These are phyloP conservation scores for Gossypium anomalum DNA, from an alignment of 345 rosid species.

Conservation along the genomic window DNA sequence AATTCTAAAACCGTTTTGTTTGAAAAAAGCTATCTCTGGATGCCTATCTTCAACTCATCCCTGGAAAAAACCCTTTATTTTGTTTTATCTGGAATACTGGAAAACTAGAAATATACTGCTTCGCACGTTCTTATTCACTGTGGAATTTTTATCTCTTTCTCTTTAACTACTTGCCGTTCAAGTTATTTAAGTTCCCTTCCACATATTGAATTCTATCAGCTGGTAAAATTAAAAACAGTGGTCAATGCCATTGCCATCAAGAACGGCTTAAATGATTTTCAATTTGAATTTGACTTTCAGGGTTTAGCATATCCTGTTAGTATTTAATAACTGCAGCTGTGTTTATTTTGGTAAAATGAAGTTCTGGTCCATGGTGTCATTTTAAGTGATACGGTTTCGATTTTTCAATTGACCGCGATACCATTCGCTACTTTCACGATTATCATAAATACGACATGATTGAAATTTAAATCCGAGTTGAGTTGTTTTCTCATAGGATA, in stretches of 20 bases:
- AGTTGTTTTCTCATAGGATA: neutral
- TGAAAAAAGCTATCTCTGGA: neutral
- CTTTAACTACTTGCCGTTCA: neutral
- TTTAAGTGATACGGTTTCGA: neutral
- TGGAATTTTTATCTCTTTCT: neutral
- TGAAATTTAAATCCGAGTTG: no score
- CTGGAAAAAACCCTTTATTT: neutral
- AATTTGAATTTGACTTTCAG: slow-evolving; percentile 4
- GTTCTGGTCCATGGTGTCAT: neutral
- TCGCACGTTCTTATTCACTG: neutral
- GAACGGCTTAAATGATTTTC: neutral
- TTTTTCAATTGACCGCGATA: neutral
- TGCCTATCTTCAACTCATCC: neutral
- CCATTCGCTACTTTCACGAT: neutral
- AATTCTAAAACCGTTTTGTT: slow-evolving; percentile 7
- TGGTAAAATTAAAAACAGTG: neutral
- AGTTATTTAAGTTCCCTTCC: slow-evolving; percentile 6
- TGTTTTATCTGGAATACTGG: neutral
- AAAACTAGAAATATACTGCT: neutral
- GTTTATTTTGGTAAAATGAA: neutral
- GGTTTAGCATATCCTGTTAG: neutral
- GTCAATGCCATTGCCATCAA: neutral
- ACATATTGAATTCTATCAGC: neutral
- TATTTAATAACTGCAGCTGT: neutral
- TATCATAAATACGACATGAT: neutral